These are phyloP conservation scores for Yarrowia sp. DNA, from an alignment of 805 yeast genomes.

Conservation along the genomic window DNA sequence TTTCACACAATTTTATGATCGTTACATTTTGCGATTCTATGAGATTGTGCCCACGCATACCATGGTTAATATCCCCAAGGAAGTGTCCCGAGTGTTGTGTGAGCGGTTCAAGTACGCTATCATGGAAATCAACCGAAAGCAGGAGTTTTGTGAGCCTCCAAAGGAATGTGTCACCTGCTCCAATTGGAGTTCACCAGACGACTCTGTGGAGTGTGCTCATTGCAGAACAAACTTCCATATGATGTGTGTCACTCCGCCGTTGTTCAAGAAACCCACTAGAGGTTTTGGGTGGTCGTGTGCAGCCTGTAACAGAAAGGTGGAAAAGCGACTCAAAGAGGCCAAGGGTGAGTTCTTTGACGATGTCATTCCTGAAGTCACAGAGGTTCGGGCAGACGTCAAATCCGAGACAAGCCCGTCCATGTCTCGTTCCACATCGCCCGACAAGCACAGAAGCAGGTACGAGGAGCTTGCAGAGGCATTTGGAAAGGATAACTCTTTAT, in stretches of 20 bases:
- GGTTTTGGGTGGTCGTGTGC: constrained; percentile 94
- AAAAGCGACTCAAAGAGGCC: constrained; percentile 31
- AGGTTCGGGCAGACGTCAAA: not conserved
- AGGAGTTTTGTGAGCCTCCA: constrained; percentile 60
- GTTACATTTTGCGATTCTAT: constrained; percentile 78
- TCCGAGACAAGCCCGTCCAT: not conserved
- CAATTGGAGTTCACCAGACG: constrained; percentile 78
- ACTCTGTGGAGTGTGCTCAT: constrained; percentile 75
- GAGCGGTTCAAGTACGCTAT: constrained; percentile 71
- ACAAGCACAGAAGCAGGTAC: constrained; percentile 26
- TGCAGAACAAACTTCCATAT: constrained; percentile 72
- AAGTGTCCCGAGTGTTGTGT: constrained; percentile 57
- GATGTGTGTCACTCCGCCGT: constrained; percentile 82
- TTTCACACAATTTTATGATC: constrained; percentile 79
- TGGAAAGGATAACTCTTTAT: constrained; percentile 33
- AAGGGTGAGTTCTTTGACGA: constrained; percentile 29
- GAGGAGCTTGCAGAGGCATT: constrained; percentile 35
- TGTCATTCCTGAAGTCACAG: constrained; percentile 5
- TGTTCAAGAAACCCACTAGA: constrained; percentile 70
- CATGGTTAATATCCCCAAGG: constrained; percentile 54
- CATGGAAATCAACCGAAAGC: constrained; percentile 64
- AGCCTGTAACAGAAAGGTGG: constrained; percentile 48
- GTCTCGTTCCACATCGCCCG: constrained; percentile 15
- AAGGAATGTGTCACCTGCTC: constrained; percentile 69
- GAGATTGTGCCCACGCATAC: constrained; percentile 66